A percentile compares a stretch with the other conserved stretches of the same genome.
Evolutionary conservation across 177 flowering plant genomes (phyloP).

Genomic region (Vitis hybrid): DNA sequence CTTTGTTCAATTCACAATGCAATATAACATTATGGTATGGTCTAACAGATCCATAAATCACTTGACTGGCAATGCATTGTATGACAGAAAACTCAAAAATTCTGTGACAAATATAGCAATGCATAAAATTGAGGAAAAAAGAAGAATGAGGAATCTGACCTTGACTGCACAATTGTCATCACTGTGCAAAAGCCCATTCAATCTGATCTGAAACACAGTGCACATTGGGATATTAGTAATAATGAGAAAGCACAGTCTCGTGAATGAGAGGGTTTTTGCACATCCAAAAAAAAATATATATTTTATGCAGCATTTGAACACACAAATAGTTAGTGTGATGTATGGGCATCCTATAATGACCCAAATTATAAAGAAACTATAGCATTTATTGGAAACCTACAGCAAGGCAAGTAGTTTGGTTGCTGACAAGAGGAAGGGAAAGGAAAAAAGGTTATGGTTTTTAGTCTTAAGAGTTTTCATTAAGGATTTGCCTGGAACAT

Average conservation of each 20-base stretch:
- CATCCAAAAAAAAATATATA: neutral
- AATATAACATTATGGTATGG: too few relatives aligned
- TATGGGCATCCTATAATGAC: too few relatives aligned
- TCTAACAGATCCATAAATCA: too few relatives aligned
- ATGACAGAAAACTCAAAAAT: neutral
- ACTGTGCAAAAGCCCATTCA: slow-evolving; percentile 80
- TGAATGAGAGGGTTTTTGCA: neutral
- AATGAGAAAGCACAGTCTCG: neutral
- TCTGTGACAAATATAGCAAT: neutral
- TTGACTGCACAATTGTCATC: slow-evolving; percentile 83
- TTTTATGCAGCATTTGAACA: neutral
- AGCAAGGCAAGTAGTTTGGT: too few relatives aligned
- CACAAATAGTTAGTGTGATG: too few relatives aligned
- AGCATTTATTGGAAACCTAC: too few relatives aligned
- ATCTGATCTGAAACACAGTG: slow-evolving; percentile 57
- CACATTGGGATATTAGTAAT: neutral
- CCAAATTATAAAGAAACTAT: too few relatives aligned
- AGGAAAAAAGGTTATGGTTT: too few relatives aligned
- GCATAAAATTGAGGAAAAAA: slow-evolving; percentile 1
- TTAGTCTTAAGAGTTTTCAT: too few relatives aligned
- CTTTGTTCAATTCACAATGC: too few relatives aligned
- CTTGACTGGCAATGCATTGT: neutral
- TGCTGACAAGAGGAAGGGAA: too few relatives aligned
- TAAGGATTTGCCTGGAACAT: too few relatives aligned
- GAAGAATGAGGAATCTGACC: slow-evolving; percentile 36